Evolutionary conservation across 2,329 filamentous ascomycete species (phyloP).

Genomic region (Byssothecium circinans): DNA sequence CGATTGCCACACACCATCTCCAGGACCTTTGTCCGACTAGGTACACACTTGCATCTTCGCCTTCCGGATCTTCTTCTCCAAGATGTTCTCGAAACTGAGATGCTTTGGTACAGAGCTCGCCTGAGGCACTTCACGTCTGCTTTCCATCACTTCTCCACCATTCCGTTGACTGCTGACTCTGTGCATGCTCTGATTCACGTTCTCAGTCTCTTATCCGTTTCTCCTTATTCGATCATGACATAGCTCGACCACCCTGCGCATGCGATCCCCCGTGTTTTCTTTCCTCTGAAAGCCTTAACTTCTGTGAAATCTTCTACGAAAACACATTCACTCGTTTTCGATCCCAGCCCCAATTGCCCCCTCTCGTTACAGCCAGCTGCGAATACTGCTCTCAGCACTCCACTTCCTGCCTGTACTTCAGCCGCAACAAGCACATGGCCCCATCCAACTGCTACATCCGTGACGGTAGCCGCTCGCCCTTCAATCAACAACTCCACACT

Average conservation of each 20-base stretch:
- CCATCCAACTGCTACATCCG: constrained; percentile 30
- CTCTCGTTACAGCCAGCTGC: constrained; percentile 26
- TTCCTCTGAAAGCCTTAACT: constrained; percentile 21
- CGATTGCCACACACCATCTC: constrained; percentile 22
- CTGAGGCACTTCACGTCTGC: neutral
- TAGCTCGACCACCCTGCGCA: constrained; percentile 33
- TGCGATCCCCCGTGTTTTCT: constrained; percentile 19
- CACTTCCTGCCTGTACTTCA: constrained; percentile 6
- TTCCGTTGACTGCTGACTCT: too few species aligned
- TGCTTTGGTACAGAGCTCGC: constrained; percentile 17
- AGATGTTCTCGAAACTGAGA: constrained; percentile 20
- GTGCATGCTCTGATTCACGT: too few species aligned
- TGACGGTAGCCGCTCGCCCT: constrained; percentile 18
- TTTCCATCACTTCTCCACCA: too few species aligned
- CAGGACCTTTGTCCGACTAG: constrained; percentile 21
- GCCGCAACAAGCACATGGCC: constrained; percentile 35
- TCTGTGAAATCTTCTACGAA: constrained; percentile 27
- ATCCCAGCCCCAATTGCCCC: constrained; percentile 28
- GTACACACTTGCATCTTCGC: constrained; percentile 32
- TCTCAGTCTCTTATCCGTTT: constrained; percentile 9
- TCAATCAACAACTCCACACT: constrained; percentile 23
- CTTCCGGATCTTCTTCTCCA: constrained; percentile 27
- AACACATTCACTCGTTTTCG: constrained; percentile 5
- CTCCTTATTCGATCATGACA: constrained; percentile 10
- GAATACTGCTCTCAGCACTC: constrained; percentile 19